A percentile compares a stretch with the other conserved stretches of the same genome.
These are phyloP conservation scores for Termitomyces sp. DNA, from an alignment of 768 basidiomycete species.

Conservation along the genomic window DNA sequence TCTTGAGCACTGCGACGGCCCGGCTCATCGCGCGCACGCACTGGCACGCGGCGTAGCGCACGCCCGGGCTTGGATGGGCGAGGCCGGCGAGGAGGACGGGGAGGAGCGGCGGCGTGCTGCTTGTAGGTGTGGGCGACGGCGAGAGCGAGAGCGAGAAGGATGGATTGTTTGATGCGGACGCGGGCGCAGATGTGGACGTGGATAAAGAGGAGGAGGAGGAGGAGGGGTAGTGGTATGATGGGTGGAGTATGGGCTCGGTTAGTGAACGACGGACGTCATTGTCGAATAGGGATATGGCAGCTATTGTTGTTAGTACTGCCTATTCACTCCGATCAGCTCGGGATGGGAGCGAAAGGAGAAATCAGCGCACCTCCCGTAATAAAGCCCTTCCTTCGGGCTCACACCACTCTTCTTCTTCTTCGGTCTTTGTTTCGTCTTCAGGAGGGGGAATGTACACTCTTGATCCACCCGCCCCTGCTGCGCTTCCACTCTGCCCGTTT, in stretches of 20 bases:
- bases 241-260: neutral
- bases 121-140: too few species aligned
- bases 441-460: conserved; percentile 1
- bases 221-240: too few species aligned
- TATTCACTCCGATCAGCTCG: conserved; percentile 19
- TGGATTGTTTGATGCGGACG: too few species aligned
- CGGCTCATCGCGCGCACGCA: conserved; percentile 77
- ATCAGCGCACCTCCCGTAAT: conserved; percentile 57
- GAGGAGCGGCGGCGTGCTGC: conserved; percentile 26
- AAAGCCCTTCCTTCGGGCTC: conserved; percentile 46
- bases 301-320: conserved; percentile 72
- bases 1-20: conserved; percentile 74
- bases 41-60: conserved; percentile 85
- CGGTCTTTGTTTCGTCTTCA: conserved; percentile 23
- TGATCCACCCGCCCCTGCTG: neutral
- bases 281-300: conserved; percentile 66
- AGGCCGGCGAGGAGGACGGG: conserved; percentile 47
- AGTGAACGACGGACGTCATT: conserved; percentile 69
- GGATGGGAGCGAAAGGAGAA: neutral
- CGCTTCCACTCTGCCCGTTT: neutral
- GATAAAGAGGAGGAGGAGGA: too few species aligned
- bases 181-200: too few species aligned
- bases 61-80: conserved; percentile 58
- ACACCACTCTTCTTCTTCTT: conserved; percentile 56
- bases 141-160: too few species aligned